A percentile compares a stretch with the other conserved stretches of the same genome.
phyloP scores from a whole-genome alignment of 257 asterid species.

The Nicotiana attenuata region DNA sequence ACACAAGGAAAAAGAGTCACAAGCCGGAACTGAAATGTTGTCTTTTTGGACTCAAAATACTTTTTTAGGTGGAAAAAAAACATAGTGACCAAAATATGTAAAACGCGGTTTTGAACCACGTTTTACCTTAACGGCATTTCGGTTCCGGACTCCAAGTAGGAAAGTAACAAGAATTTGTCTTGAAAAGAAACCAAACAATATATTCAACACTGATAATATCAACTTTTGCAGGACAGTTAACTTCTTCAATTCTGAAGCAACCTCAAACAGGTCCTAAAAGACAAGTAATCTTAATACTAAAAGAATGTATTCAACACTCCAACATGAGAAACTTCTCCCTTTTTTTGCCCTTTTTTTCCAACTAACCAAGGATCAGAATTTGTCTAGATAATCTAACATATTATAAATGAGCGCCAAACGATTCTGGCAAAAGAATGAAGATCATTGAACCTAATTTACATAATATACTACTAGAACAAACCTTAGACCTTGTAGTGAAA shows the following conservation, averaged over 20 bases:
- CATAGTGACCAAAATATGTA: too few relatives aligned
- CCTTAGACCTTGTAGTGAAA: slow-evolving; percentile 16
- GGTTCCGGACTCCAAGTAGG: too few relatives aligned
- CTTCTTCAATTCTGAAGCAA: slow-evolving; percentile 1
- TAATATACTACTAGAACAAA: slow-evolving; percentile 15
- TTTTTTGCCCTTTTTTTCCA: background rate
- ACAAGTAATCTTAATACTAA: background rate
- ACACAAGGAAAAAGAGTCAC: too few relatives aligned
- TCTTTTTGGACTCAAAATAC: too few relatives aligned
- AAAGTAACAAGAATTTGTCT: background rate
- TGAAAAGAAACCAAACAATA: background rate
- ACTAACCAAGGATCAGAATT: background rate
- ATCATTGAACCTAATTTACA: slow-evolving; percentile 33
- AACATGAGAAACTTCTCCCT: background rate
- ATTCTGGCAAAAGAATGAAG: slow-evolving; percentile 29
- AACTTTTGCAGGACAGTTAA: background rate
- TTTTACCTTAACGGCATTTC: too few relatives aligned
- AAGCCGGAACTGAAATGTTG: too few relatives aligned
- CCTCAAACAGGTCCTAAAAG: background rate
- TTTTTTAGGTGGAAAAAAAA: too few relatives aligned
- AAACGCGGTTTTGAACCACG: too few relatives aligned
- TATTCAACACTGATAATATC: background rate
- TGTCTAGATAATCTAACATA: background rate
- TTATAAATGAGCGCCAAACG: background rate
- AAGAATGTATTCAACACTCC: background rate